Evolutionary conservation across 2,329 filamentous ascomycete species (phyloP).

Genomic region (Colletotrichum sansevieriae): DNA sequence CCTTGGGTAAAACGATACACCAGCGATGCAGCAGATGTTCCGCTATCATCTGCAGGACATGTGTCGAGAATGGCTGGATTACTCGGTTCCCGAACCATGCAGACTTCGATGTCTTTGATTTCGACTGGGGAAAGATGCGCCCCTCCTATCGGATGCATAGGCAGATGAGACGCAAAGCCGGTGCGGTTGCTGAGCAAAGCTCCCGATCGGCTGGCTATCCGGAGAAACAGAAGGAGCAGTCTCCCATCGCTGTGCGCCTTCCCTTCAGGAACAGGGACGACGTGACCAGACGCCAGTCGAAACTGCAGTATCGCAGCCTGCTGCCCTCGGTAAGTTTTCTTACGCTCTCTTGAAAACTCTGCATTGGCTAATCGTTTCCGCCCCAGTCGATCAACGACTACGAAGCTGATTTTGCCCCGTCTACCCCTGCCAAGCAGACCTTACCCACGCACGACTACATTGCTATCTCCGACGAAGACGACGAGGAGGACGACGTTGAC

Average conservation of each 20-base stretch:
- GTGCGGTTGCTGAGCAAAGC: not conserved
- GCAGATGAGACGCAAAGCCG: not conserved
- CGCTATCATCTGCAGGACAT: constrained; percentile 11
- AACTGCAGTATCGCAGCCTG: not conserved
- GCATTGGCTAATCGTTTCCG: not conserved
- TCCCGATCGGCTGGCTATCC: too few species aligned
- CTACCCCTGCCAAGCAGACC: not conserved
- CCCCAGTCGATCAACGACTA: not conserved
- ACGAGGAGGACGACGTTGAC: not conserved
- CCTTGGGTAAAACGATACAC: not conserved
- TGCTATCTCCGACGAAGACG: not conserved
- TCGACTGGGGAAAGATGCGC: constrained; percentile 21
- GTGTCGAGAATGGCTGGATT: constrained; percentile 10
- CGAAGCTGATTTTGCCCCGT: not conserved
- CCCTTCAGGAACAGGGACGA: not conserved
- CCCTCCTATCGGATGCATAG: not conserved
- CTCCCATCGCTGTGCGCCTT: not conserved
- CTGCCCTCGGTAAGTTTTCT: not conserved
- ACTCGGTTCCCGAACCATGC: not conserved
- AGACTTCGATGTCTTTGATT: not conserved
- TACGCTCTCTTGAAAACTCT: too few species aligned
- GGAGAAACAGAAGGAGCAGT: not conserved
- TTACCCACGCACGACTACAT: not conserved
- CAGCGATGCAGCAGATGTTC: constrained; percentile 5
- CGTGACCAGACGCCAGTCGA: not conserved